phyloP scores from a whole-genome alignment of 1,284 basidiomycete species.

The Prillingera fragicola region DNA sequence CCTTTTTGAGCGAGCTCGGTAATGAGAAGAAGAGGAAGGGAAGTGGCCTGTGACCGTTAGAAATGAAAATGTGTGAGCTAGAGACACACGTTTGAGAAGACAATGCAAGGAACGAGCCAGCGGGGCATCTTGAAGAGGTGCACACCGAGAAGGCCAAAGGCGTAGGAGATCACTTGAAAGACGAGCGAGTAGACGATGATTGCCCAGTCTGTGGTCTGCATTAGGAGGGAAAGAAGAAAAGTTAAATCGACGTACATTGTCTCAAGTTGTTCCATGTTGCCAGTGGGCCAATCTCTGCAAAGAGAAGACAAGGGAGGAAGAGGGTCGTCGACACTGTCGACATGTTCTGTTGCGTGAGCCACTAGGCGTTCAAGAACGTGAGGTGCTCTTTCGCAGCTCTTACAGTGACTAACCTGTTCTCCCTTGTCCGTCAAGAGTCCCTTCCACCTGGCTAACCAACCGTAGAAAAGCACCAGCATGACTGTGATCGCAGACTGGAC shows the following conservation, averaged over 20 bases:
- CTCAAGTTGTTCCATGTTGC: conserved; percentile 35
- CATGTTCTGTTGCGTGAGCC: conserved; percentile 30
- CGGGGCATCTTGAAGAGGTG: conserved; percentile 31
- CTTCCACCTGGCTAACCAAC: conserved; percentile 25
- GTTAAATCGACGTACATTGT: conserved; percentile 34
- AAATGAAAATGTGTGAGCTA: neutral
- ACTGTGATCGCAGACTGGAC: no score
- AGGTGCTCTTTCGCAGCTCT: neutral
- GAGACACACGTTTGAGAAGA: conserved; percentile 41
- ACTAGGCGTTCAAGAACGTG: neutral
- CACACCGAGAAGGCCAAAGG: conserved; percentile 28
- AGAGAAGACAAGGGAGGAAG: conserved; percentile 42
- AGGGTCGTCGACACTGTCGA: conserved; percentile 37
- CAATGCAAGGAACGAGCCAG: conserved; percentile 37
- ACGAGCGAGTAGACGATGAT: conserved; percentile 36
- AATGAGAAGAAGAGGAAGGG: conserved; percentile 40
- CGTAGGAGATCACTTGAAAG: conserved; percentile 36
- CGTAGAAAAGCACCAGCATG: conserved; percentile 41
- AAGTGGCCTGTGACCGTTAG: conserved; percentile 23
- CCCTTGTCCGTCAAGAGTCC: conserved; percentile 27
- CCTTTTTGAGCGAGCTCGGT: conserved; percentile 35
- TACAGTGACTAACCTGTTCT: conserved; percentile 24
- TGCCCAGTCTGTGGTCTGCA: conserved; percentile 30
- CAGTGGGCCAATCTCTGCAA: conserved; percentile 44
- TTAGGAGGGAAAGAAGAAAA: neutral